Evolutionary conservation across 1,284 basidiomycete species (phyloP), one percentile per base, ranked within the genome.

Genomic region (Salmacisia buchloeana): DNA sequence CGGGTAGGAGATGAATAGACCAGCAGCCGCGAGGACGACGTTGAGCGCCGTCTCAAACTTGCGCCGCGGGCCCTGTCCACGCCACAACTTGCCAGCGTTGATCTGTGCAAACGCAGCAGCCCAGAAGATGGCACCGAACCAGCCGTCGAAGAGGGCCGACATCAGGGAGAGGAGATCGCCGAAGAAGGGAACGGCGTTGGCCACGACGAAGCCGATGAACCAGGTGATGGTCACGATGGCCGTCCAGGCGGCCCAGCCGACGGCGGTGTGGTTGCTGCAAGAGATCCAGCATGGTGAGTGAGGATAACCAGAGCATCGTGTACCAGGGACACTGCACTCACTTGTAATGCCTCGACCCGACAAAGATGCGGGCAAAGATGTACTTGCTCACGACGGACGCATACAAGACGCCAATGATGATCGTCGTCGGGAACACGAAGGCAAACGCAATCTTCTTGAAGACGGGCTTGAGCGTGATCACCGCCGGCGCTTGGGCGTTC

Each of bases 171-270:
- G 72, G 66, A 84, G 76, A 63, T 81, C 80, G 27, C 78, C 78
- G 77, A 85, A 84, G 72, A 82, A 41, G 21, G 62, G 65, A n/a
- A 66, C 64, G 0, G 76, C 81, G 70, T 83, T 83, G 36, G 83
- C 86, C 61, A 89, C 85, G 61, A 88, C 73, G 78, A 86, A 89
- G 0, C 84, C 85, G 33, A 85, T 64, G 13, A 84, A 71, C 87
- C 87, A 89, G 12, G 85, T 84, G 33, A 75, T 72, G 25, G 83
- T 81, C 58, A 86, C 82, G 74, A 88, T 86, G 0, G 73, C 82
- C 13, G 83, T 76, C 87, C 87, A 89, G 0, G 80, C 76, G 0
- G 78, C 69, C 87, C 88, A 89, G 0, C 85, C 87, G 25, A 84
- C 64, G 21, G 84, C 58, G 2, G 86, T 86, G 81, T 89, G 85